Percentiles rank a stretch among this genome's conserved stretches.
These are phyloP conservation scores for Pseudotulostoma volvatum DNA, from an alignment of 495 filamentous ascomycete genomes.

Conservation along the genomic window DNA sequence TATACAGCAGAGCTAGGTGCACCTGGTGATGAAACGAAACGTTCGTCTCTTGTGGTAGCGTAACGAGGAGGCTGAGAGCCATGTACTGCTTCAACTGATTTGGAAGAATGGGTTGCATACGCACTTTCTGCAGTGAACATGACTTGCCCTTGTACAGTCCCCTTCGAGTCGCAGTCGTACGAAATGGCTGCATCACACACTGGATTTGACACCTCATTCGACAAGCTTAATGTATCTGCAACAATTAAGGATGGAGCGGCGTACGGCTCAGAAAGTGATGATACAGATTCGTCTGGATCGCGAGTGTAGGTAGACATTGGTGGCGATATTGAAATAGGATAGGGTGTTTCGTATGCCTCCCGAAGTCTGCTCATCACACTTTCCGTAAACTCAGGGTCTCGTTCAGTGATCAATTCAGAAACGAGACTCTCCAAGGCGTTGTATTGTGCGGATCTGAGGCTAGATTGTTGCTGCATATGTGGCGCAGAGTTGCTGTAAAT, in stretches of 20 bases:
- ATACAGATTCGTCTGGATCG: slow-evolving; percentile 42
- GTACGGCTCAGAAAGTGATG: slow-evolving; percentile 28
- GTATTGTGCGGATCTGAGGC: slow-evolving; percentile 41
- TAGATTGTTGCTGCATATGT: slow-evolving; percentile 37
- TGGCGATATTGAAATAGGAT: slow-evolving; percentile 29
- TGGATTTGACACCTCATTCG: slow-evolving; percentile 37
- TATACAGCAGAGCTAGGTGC: slow-evolving; percentile 40
- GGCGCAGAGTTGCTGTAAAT: slow-evolving; percentile 61
- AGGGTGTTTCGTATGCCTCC: slow-evolving; percentile 44
- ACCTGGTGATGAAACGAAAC: slow-evolving; percentile 31
- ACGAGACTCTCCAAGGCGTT: slow-evolving; percentile 54
- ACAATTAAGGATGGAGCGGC: slow-evolving; percentile 42
- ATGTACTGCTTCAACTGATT: slow-evolving; percentile 39
- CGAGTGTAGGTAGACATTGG: slow-evolving; percentile 39
- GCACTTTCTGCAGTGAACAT: slow-evolving; percentile 29
- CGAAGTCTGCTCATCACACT: slow-evolving; percentile 56
- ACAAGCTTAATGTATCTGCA: slow-evolving; percentile 40
- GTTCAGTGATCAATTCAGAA: slow-evolving; percentile 58
- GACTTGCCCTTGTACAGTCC: slow-evolving; percentile 37
- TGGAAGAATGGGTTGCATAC: slow-evolving; percentile 31
- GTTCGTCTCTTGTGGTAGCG: slow-evolving; percentile 32
- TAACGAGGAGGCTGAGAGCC: slow-evolving; percentile 34
- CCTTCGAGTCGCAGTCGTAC: slow-evolving; percentile 42
- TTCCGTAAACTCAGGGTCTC: slow-evolving; percentile 70
- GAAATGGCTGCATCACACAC: slow-evolving; percentile 43